Evolutionary conservation across 768 basidiomycete genomes (phyloP).

Genomic region (Trametes cinnabarina): DNA sequence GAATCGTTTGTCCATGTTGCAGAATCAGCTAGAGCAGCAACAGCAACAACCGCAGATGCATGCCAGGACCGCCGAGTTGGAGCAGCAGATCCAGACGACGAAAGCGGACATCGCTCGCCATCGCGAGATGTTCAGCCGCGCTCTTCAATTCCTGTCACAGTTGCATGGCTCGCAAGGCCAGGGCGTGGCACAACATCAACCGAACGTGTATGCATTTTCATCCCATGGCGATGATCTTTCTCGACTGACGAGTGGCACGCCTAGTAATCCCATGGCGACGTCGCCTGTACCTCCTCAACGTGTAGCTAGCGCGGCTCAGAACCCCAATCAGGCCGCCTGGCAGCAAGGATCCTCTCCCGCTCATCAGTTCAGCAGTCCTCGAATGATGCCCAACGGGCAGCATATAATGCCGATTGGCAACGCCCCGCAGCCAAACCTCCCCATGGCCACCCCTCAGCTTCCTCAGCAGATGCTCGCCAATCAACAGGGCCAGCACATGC

Average conservation of each 20-base stretch:
- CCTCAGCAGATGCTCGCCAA: slow-evolving; percentile 4
- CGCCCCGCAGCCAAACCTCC: slow-evolving; percentile 8
- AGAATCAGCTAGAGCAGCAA: slow-evolving; percentile 4
- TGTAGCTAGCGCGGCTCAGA: not conserved
- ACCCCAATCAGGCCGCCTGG: not conserved
- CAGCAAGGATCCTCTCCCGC: slow-evolving; percentile 2
- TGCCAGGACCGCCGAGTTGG: not conserved
- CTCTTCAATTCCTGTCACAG: not conserved
- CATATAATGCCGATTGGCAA: slow-evolving; percentile 8
- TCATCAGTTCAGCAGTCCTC: slow-evolving; percentile 14
- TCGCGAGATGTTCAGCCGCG: not conserved
- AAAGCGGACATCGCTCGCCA: slow-evolving; percentile 5
- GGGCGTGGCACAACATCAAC: not conserved
- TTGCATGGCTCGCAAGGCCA: too few relatives aligned
- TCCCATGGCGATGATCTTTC: too few relatives aligned
- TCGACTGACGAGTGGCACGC: not conserved
- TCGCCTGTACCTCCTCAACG: slow-evolving; percentile 13
- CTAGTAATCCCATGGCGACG: slow-evolving; percentile 5
- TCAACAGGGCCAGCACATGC: slow-evolving; percentile 8
- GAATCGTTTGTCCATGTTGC: not conserved
- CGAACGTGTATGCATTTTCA: not conserved
- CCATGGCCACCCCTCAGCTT: slow-evolving; percentile 16
- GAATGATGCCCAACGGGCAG: not conserved
- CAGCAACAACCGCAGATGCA: not conserved
- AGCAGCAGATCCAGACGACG: slow-evolving; percentile 1